These are phyloP conservation scores for Geotrichum ghanense DNA, from an alignment of 805 yeast species.

Conservation along the genomic window DNA sequence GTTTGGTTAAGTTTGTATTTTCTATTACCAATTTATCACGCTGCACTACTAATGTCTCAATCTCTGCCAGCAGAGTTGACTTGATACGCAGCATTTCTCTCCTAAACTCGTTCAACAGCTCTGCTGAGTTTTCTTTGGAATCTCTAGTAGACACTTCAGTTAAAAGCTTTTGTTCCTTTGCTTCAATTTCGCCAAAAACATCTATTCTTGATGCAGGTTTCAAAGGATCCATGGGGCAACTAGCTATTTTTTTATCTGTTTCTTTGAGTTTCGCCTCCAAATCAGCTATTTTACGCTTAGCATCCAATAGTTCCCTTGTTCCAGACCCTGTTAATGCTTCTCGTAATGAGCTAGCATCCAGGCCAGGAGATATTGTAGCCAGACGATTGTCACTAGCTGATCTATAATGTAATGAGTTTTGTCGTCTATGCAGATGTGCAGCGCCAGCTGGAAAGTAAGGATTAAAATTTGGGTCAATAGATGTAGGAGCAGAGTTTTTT, in stretches of 20 bases:
- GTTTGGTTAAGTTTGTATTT: slow-evolving; percentile 16
- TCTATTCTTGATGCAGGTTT: slow-evolving; percentile 28
- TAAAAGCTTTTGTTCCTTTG: slow-evolving; percentile 33
- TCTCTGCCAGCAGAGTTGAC: slow-evolving; percentile 35
- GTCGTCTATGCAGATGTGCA: too few relatives aligned
- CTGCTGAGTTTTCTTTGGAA: slow-evolving; percentile 29
- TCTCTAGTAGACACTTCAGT: slow-evolving; percentile 24
- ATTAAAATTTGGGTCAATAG: neutral
- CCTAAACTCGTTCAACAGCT: slow-evolving; percentile 29
- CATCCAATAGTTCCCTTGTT: slow-evolving; percentile 16
- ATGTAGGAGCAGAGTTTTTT: neutral
- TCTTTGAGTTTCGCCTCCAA: slow-evolving; percentile 17
- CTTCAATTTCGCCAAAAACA: slow-evolving; percentile 21
- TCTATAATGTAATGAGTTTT: neutral
- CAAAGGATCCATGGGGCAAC: slow-evolving; percentile 15
- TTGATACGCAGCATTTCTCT: slow-evolving; percentile 38
- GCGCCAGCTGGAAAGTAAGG: neutral
- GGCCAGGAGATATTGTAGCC: neutral
- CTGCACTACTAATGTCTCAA: slow-evolving; percentile 25
- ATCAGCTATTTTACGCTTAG: slow-evolving; percentile 19
- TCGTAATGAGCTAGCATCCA: neutral
- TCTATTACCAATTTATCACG: slow-evolving; percentile 22
- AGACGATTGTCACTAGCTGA: neutral
- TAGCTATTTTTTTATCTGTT: slow-evolving; percentile 5
- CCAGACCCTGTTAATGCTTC: neutral